A percentile compares a stretch with the other conserved stretches of the same genome.
These are phyloP conservation scores for Ashbya aceris DNA, from an alignment of 1,139 yeast species.

Conservation along the genomic window DNA sequence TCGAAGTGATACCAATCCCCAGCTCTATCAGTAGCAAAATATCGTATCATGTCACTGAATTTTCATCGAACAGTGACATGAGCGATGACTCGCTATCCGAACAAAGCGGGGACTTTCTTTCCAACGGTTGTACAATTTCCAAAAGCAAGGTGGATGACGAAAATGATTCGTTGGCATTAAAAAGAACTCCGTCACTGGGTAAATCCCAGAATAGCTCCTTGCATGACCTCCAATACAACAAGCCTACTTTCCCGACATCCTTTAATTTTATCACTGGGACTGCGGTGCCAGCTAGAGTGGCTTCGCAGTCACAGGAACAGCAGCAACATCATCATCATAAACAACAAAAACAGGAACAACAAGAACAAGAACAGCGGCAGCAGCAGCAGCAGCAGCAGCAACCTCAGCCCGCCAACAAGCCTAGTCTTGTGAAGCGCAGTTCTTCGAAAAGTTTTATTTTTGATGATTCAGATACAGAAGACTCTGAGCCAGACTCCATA, in stretches of 20 bases:
- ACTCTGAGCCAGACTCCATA: conserved; percentile 28
- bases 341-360: conserved; percentile 8
- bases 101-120: not conserved
- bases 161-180: conserved; percentile 11
- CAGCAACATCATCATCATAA: conserved; percentile 1
- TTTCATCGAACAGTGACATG: conserved; percentile 4
- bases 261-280: conserved; percentile 28
- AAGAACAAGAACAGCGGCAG: conserved; percentile 11
- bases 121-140: not conserved
- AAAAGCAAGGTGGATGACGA: not conserved
- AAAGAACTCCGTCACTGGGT: conserved; percentile 25
- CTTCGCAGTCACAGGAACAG: conserved; percentile 1
- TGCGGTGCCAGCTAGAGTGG: conserved; percentile 8
- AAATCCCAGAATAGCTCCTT: conserved; percentile 20
- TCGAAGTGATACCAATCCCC: not conserved
- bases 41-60: not conserved
- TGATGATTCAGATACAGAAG: conserved; percentile 12
- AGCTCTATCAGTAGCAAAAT: not conserved
- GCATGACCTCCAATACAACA: conserved; percentile 16
- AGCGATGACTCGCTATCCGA: conserved; percentile 5
- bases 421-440: conserved; percentile 10
- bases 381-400: conserved; percentile 9
- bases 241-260: conserved; percentile 10
- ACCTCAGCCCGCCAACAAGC: conserved; percentile 5
- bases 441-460: conserved; percentile 25